These are phyloP conservation scores for Chimonanthus praecox DNA, from an alignment of 164 flowering plant species.

Conservation along the genomic window DNA sequence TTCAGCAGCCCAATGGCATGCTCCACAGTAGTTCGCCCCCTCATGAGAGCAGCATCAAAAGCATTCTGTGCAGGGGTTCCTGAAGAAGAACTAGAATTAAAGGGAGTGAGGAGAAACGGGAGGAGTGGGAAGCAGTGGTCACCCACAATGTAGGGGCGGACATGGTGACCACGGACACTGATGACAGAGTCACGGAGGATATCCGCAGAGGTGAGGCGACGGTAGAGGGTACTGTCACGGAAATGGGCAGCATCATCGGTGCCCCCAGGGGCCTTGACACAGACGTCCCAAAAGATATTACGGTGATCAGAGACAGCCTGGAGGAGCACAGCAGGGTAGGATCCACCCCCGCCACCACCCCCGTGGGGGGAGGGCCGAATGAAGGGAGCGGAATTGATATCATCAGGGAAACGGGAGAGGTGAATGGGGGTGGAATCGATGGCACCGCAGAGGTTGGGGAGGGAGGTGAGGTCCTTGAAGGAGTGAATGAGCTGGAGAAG, in stretches of 20 bases:
- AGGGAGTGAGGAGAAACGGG: slow-evolving; percentile 77
- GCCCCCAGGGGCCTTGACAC: slow-evolving; percentile 87
- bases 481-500: slow-evolving; percentile 56
- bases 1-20: slow-evolving; percentile 87
- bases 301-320: slow-evolving; percentile 87
- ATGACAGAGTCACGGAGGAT: slow-evolving; percentile 73
- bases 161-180: slow-evolving; percentile 65
- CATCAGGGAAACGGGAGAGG: slow-evolving; percentile 29
- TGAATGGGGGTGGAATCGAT: slow-evolving; percentile 57
- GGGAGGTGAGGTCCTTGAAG: slow-evolving; percentile 62
- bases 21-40: slow-evolving; percentile 57
- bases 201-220: slow-evolving; percentile 66
- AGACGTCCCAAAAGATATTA: slow-evolving; percentile 90
- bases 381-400: slow-evolving; percentile 21
- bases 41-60: slow-evolving; percentile 78
- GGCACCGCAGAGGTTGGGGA: slow-evolving; percentile 86
- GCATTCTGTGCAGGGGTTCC: slow-evolving; percentile 62
- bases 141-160: slow-evolving; percentile 80
- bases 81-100: slow-evolving; percentile 33
- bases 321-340: slow-evolving; percentile 53
- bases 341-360: no score
- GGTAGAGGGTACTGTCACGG: slow-evolving; percentile 71
- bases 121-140: slow-evolving; percentile 81
- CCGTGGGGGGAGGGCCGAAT: slow-evolving; percentile 32
- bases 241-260: slow-evolving; percentile 77